phyloP scores from a whole-genome alignment of 2,329 filamentous ascomycete genomes.

The Diaporthe sp. region DNA sequence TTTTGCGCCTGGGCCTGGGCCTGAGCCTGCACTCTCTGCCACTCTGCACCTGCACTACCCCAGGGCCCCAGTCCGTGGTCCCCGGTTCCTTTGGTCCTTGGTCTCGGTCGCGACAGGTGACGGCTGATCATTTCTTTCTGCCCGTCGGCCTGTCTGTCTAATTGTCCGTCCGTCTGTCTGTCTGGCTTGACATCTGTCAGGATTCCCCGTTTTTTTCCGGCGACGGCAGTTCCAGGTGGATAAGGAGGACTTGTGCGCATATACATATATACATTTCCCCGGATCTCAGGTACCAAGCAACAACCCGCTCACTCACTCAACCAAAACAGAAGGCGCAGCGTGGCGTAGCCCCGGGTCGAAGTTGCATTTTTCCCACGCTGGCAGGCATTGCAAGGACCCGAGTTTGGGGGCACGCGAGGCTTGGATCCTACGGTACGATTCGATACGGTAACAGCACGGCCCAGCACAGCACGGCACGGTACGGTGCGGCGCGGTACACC shows the following conservation, averaged over 20 bases:
- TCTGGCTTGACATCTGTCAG: background rate
- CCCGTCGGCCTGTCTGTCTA: background rate
- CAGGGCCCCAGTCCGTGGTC: background rate
- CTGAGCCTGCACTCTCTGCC: background rate
- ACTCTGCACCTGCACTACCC: constrained; percentile 5
- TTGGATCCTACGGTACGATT: constrained; percentile 29
- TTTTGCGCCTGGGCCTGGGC: background rate
- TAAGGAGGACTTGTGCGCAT: background rate
- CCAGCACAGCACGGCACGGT: constrained; percentile 9
- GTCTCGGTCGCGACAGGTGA: background rate
- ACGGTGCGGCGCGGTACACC: constrained; percentile 18
- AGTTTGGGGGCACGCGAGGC: constrained; percentile 22
- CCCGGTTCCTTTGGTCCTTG: background rate
- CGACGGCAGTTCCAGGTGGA: background rate
- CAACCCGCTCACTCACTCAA: background rate
- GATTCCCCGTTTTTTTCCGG: background rate
- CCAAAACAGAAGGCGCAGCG: background rate
- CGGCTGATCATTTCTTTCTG: background rate
- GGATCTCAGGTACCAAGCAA: background rate
- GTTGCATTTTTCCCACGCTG: constrained; percentile 7
- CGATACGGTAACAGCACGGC: constrained; percentile 4
- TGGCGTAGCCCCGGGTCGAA: background rate
- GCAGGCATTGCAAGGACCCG: constrained; percentile 16
- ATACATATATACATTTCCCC: background rate
- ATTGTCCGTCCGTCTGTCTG: background rate